These are phyloP conservation scores for Salisapilia sapeloensis DNA, from an alignment of 352 stramenopile species.

Conservation along the genomic window DNA sequence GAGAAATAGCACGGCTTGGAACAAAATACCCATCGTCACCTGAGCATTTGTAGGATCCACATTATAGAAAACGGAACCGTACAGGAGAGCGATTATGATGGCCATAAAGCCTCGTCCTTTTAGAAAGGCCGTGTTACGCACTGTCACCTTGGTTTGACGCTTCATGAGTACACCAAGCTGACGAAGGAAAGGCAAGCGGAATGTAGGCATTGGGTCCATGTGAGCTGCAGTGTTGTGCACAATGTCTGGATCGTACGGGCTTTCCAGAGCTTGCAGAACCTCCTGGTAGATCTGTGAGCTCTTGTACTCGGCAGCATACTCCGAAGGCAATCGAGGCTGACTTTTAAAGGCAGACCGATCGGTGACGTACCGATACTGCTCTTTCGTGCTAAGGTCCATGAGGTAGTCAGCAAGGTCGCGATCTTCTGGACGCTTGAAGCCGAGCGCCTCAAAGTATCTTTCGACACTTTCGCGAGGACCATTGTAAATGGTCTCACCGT, in stretches of 20 bases:
- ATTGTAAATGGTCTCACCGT: conserved; percentile 48
- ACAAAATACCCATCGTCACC: conserved; percentile 67
- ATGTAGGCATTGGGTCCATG: conserved; percentile 16
- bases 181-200: conserved; percentile 15
- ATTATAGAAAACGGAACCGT: conserved; percentile 29
- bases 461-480: conserved; percentile 15
- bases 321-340: conserved; percentile 7
- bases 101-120: conserved; percentile 23
- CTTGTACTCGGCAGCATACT: conserved; percentile 24
- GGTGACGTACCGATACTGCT: conserved; percentile 14
- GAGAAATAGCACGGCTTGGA: conserved; percentile 71
- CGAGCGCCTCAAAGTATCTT: conserved; percentile 17
- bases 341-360: neutral
- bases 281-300: conserved; percentile 16
- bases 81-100: conserved; percentile 32
- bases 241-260: conserved; percentile 79
- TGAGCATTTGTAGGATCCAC: conserved; percentile 26
- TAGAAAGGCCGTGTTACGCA: conserved; percentile 33
- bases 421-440: conserved; percentile 16
- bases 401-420: conserved; percentile 35
- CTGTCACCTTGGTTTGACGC: conserved; percentile 60
- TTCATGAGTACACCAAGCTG: conserved; percentile 6
- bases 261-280: conserved; percentile 45
- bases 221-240: conserved; percentile 51
- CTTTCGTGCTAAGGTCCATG: conserved; percentile 21